Percentiles rank a stretch among this genome's conserved stretches.
These are phyloP conservation scores for Botrytis deweyae DNA, from an alignment of 2,329 filamentous ascomycete genomes.

Conservation along the genomic window DNA sequence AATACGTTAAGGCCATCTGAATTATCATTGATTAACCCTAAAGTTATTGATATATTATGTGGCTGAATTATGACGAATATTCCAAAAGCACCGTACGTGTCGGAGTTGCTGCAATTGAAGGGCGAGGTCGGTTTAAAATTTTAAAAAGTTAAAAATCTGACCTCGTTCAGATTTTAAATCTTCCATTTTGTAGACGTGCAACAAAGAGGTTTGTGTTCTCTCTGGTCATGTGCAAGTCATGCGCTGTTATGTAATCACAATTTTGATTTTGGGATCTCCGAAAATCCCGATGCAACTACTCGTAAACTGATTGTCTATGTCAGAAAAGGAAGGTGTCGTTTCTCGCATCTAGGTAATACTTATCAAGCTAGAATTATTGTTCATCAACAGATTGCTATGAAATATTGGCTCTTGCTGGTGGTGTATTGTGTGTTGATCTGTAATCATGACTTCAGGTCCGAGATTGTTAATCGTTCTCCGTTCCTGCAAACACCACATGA, in stretches of 20 bases:
- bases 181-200: not conserved
- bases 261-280: no score
- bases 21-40: rapidly evolving
- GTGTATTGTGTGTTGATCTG: not conserved
- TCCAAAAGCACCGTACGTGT: not conserved
- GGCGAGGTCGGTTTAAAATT: not conserved
- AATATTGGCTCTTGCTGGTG: not conserved
- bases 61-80: not conserved
- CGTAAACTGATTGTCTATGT: not conserved
- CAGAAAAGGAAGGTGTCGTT: not conserved
- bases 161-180: no score
- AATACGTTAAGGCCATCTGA: not conserved
- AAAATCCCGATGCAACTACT: not conserved
- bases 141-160: no score
- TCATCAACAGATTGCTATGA: not conserved
- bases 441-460: not conserved
- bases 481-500: not conserved
- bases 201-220: not conserved
- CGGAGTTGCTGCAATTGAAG: not conserved
- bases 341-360: not conserved
- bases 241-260: not conserved
- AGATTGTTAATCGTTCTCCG: not conserved
- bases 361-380: not conserved
- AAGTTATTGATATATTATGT: not conserved
- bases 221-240: not conserved